Evolutionary conservation across 1,139 yeast genomes (phyloP).

Genomic region (Pichia sp.): DNA sequence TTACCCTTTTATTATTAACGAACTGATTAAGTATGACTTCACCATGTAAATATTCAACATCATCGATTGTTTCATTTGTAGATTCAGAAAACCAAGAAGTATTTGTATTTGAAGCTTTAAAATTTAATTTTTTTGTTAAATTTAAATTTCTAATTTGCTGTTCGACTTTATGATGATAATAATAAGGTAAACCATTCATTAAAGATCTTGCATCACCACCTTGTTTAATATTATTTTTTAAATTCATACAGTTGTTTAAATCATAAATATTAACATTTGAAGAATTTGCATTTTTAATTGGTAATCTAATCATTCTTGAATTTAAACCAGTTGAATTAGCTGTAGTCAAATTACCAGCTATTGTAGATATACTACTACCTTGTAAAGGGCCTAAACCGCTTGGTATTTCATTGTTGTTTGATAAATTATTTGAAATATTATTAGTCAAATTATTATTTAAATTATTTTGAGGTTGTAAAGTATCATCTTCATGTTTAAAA

Average conservation of each 20-base stretch:
- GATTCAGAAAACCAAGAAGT: constrained; percentile 23
- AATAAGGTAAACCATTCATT: constrained; percentile 30
- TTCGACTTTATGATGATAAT: constrained; percentile 22
- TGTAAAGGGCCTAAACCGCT: constrained; percentile 20
- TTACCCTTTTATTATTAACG: constrained; percentile 27
- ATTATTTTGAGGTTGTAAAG: not conserved
- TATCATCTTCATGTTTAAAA: constrained; percentile 26
- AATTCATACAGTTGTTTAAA: constrained; percentile 1
- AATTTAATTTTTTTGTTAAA: constrained; percentile 17
- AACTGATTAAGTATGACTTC: constrained; percentile 30
- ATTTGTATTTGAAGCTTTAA: constrained; percentile 19
- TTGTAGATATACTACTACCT: constrained; percentile 22
- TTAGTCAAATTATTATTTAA: constrained; percentile 2
- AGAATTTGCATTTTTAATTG: constrained; percentile 16
- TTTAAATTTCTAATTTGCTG: constrained; percentile 22
- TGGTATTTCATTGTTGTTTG: constrained; percentile 15
- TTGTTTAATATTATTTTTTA: constrained; percentile 10
- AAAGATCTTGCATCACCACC: constrained; percentile 19
- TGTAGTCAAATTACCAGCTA: constrained; percentile 20
- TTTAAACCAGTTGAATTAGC: constrained; percentile 22
- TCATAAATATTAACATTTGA: constrained; percentile 5
- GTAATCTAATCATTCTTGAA: constrained; percentile 24
- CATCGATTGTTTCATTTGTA: constrained; percentile 26
- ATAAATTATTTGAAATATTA: not conserved
- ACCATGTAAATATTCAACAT: constrained; percentile 31